Base-by-base conservation (phyloP, 352 stramenopile genomes). In the Peronospora farinosa region DNA sequence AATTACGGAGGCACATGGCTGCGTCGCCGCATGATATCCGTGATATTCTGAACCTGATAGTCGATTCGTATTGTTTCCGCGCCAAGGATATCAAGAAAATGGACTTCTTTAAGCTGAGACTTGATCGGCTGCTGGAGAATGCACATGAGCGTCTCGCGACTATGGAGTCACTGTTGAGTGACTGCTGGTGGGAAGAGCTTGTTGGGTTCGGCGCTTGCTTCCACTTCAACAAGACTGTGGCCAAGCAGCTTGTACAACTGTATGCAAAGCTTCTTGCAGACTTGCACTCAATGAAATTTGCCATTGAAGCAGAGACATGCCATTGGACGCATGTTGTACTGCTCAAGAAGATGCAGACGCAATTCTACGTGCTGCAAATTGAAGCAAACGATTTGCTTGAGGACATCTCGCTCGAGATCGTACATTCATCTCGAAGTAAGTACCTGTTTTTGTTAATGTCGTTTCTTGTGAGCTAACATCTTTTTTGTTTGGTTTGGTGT, bases 41-140 rank as follows among this genome's bases (percentile, higher is more conserved):
- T 4, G 75, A 91, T 38, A 79, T 88, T 12, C 57, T 88, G 4
- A 88, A 91, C 47, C 63, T 91, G 33, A 86, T 90, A 47, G 70
- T 90, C 16, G 79, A 90, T 52, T 66, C 79, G 10, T 90, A 90
- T 51, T 90, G n/a, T n/a, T n/a, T n/a, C n/a, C n/a, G n/a, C n/a
- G n/a, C n/a, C n/a, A n/a, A n/a, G n/a, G n/a, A n/a, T n/a, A n/a
- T n/a, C n/a, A n/a, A n/a, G n/a, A n/a, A n/a, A n/a, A n/a, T n/a
- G n/a, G n/a, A n/a, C n/a, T n/a, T n/a, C n/a, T n/a, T n/a, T n/a
- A n/a, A n/a, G n/a, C n/a, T n/a, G n/a, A n/a, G n/a, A n/a, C n/a
- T n/a, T n/a, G n/a, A n/a, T n/a, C n/a, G n/a, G n/a, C n/a, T n/a
- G n/a, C n/a, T n/a, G n/a, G n/a, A n/a, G n/a, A n/a, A n/a, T n/a